A percentile compares a stretch with the other conserved stretches of the same genome.
Conservation (phyloP, 768 basidiomycete genomes). For the Leucocoprinus birnbaumii region DNA sequence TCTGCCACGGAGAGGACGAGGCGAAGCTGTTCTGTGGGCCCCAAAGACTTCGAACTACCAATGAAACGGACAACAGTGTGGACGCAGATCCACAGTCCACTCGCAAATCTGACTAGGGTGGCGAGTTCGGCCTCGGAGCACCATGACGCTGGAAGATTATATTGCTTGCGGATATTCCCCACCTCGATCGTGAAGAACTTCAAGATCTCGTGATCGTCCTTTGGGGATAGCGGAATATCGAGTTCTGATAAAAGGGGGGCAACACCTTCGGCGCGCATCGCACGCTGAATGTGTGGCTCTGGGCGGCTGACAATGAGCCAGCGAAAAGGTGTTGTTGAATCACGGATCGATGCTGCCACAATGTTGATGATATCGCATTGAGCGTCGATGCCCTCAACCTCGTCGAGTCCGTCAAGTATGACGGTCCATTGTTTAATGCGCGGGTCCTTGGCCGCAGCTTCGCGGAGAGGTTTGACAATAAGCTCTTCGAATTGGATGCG, state of each 20-base stretch:
- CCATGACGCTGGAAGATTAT: constrained; percentile 1
- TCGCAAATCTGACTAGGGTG: not conserved
- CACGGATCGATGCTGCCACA: not conserved
- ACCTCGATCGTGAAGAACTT: constrained; percentile 7
- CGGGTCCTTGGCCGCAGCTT: too few species aligned
- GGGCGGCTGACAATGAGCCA: constrained; percentile 12
- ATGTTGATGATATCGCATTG: not conserved
- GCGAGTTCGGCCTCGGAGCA: not conserved
- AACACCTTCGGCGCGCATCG: not conserved
- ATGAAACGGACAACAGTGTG: not conserved
- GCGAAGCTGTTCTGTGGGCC: not conserved
- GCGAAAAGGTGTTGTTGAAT: not conserved
- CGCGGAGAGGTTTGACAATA: not conserved
- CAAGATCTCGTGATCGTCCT: constrained; percentile 4
- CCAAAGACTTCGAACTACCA: not conserved
- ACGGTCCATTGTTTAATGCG: not conserved
- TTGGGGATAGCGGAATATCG: constrained; percentile 2
- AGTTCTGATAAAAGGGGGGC: not conserved
- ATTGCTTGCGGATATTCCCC: not conserved
- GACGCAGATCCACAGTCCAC: not conserved
- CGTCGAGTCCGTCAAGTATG: constrained; percentile 12
- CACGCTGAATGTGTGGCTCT: constrained; percentile 6
- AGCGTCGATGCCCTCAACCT: not conserved
- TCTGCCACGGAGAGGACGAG: not conserved
- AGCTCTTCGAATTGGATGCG: not conserved